Base-by-base conservation (phyloP, 768 basidiomycete species). In the Tulasnella sp. region DNA sequence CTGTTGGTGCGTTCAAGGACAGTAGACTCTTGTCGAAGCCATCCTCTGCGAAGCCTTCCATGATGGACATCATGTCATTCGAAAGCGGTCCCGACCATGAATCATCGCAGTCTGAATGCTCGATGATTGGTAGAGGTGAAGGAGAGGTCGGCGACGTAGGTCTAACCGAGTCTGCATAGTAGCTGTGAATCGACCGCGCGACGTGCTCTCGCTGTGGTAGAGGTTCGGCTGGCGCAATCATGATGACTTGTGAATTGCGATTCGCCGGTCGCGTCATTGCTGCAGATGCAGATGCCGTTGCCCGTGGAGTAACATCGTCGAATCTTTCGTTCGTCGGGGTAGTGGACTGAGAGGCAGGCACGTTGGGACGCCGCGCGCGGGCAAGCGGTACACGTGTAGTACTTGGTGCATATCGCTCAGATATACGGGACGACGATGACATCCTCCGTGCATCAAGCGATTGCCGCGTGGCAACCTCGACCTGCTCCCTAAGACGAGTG, bases 371-470 rank as follows among this genome's bases (percentile, higher is more conserved):
- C 23, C 47, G 44, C 21, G 30, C 49, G 30, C 56, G 42, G 3
- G 44, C 29, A 29, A 59, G 45, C 17, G 56, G 56, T 1, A 59
- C 56, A 5, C 56, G 56, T 13, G 56, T 59, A 24, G 44, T 49
- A 45, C 56, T 59, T 19, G 56, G 56, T 10, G 44, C 56, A 29
- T 49, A 59, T 17, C 56, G 44, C 30, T 59, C 56, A 4, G 56
- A 59, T 21, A 51, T 19, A 15, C 41, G 29, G 19, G 56, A 59
- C 3, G 56, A 48, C 17, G n/a, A 19, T 13, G 56, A 59, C n/a
- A 21, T 38, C n/a, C 56, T 26, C n/a, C 49, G 44, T 23, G 56
- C 21, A 43, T 59, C 56, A n/a, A 42, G n/a, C 9, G 56, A 49
- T 21, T 48, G 56, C 5, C 56, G 56, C 3, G 11, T 23, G 8